These are phyloP conservation scores for Phanerochaete carnosa DNA, from an alignment of 768 basidiomycete species.

Conservation along the genomic window DNA sequence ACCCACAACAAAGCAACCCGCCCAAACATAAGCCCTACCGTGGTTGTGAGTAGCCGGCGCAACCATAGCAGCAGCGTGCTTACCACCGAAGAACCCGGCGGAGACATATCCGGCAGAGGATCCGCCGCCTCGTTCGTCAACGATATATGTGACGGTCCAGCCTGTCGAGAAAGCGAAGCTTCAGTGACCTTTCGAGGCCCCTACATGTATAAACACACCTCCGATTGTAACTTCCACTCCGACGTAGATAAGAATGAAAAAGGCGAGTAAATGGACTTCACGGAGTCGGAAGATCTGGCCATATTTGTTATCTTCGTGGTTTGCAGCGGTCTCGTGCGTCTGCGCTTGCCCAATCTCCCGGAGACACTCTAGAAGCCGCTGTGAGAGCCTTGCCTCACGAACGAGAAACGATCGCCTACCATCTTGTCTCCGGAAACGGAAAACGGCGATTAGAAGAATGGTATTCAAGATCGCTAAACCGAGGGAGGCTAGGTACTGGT, in stretches of 20 bases:
- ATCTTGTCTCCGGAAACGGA: slow-evolving; percentile 69
- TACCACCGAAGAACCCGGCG: slow-evolving; percentile 45
- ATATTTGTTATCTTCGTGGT: slow-evolving; percentile 34
- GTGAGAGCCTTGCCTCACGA: neutral
- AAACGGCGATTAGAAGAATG: slow-evolving; percentile 49
- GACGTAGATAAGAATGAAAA: slow-evolving; percentile 44
- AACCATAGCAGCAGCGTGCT: neutral
- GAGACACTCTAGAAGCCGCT: slow-evolving; percentile 44
- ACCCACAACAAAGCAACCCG: slow-evolving; percentile 50
- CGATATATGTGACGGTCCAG: slow-evolving; percentile 54
- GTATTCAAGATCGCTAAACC: slow-evolving; percentile 62
- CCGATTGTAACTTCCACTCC: slow-evolving; percentile 35
- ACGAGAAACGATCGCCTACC: slow-evolving; percentile 36
- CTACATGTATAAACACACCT: slow-evolving; percentile 23
- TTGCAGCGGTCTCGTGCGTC: slow-evolving; percentile 31
- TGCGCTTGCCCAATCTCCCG: slow-evolving; percentile 47
- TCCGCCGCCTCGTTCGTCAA: slow-evolving; percentile 42
- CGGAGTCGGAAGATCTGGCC: slow-evolving; percentile 42
- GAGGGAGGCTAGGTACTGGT: slow-evolving; percentile 72
- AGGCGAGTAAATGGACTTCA: slow-evolving; percentile 37
- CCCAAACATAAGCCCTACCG: slow-evolving; percentile 45
- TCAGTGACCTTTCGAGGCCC: neutral
- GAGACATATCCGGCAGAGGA: slow-evolving; percentile 47
- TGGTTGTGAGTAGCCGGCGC: neutral
- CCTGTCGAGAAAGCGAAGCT: slow-evolving; percentile 26